Evolutionary conservation across 768 basidiomycete genomes (phyloP).

Genomic region (Butyriboletus loyo): DNA sequence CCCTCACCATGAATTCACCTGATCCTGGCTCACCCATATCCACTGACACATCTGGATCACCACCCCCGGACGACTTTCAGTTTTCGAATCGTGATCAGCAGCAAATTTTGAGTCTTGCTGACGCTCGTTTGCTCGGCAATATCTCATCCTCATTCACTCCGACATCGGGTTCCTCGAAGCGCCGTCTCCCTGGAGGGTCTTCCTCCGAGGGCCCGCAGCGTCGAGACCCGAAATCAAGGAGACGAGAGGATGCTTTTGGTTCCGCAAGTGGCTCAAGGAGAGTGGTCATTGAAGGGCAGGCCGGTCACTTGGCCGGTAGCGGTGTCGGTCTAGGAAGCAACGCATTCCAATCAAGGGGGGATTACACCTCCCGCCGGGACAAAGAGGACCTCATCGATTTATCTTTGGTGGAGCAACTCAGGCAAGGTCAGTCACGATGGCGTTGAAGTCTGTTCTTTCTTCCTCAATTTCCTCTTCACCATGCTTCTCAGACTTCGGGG

Average conservation of each 20-base stretch:
- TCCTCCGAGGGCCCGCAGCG: conserved; percentile 41
- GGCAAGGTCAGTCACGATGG: conserved; percentile 43
- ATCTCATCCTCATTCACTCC: conserved; percentile 20
- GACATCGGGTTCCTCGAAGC: conserved; percentile 41
- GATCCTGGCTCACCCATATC: conserved; percentile 37
- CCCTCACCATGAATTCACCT: conserved; percentile 34
- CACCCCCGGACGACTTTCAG: conserved; percentile 35
- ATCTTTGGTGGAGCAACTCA: conserved; percentile 47
- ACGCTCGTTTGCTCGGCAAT: conserved; percentile 19
- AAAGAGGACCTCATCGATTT: conserved; percentile 56
- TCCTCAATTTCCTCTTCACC: background rate
- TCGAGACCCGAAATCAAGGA: conserved; percentile 51
- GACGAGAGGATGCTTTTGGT: conserved; percentile 41
- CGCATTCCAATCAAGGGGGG: conserved; percentile 30
- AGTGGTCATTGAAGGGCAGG: conserved; percentile 22
- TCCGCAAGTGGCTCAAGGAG: conserved; percentile 21
- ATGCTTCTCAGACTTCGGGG: conserved; percentile 45
- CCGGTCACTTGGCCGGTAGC: conserved; percentile 6
- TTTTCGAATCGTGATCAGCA: conserved; percentile 31
- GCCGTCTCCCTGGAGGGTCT: conserved; percentile 49
- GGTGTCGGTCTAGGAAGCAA: conserved; percentile 13
- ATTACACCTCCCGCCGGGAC: conserved; percentile 45
- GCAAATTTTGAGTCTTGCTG: conserved; percentile 17
- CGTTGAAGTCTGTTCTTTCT: background rate
- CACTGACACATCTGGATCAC: conserved; percentile 37